Evolutionary conservation across 495 filamentous ascomycete species (phyloP).

Genomic region (Elaphomyces granulatus): DNA sequence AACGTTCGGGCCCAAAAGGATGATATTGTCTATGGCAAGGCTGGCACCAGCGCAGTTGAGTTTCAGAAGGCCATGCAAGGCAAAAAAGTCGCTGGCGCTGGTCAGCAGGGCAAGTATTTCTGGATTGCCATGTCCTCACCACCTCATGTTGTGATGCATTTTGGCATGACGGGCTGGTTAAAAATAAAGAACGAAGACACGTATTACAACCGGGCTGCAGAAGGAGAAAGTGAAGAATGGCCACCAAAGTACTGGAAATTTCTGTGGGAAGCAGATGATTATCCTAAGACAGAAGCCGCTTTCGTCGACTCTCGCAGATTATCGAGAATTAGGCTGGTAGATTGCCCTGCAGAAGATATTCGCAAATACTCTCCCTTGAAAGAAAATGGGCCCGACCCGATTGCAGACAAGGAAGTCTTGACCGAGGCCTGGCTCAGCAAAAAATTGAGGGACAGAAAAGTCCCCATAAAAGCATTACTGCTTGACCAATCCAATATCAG

Average conservation of each 20-base stretch:
- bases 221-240: slow-evolving; percentile 52
- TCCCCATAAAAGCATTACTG: slow-evolving; percentile 75
- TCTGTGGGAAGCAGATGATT: slow-evolving; percentile 46
- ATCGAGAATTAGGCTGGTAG: slow-evolving; percentile 61
- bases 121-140: slow-evolving; percentile 63
- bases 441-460: slow-evolving; percentile 56
- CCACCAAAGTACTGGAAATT: slow-evolving; percentile 90
- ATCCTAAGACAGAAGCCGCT: slow-evolving; percentile 52
- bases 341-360: slow-evolving; percentile 63
- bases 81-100: slow-evolving; percentile 59
- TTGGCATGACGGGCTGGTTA: slow-evolving; percentile 84
- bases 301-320: slow-evolving; percentile 75
- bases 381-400: slow-evolving; percentile 87
- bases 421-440: slow-evolving; percentile 53
- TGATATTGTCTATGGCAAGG: slow-evolving; percentile 73
- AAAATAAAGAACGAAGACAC: slow-evolving; percentile 64
- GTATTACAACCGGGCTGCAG: slow-evolving; percentile 59
- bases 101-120: slow-evolving; percentile 92
- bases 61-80: slow-evolving; percentile 61
- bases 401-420: slow-evolving; percentile 63
- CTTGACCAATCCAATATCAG: slow-evolving; percentile 83
- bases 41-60: slow-evolving; percentile 55
- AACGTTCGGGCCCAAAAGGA: slow-evolving; percentile 62
- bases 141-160: slow-evolving; percentile 83
- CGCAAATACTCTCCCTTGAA: slow-evolving; percentile 63